A percentile compares a stretch with the other conserved stretches of the same genome.
These are phyloP conservation scores for Pleomassaria siparia DNA, from an alignment of 2,329 filamentous ascomycete species.

Conservation along the genomic window DNA sequence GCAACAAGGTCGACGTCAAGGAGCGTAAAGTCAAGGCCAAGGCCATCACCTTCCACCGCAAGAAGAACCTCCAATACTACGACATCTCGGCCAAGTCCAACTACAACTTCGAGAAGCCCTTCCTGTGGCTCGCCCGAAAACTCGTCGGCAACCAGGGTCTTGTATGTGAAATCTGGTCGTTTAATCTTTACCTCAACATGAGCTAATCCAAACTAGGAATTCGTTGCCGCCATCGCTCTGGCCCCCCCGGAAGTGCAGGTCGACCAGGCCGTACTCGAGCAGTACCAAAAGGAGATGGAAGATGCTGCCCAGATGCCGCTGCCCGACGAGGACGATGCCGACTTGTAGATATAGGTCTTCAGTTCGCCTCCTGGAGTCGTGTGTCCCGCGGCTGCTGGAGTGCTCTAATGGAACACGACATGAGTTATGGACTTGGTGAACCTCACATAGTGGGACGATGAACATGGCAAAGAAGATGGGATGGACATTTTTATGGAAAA, in stretches of 20 bases:
- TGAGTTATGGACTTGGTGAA: constrained; percentile 27
- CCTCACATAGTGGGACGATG: constrained; percentile 19
- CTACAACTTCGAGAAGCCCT: constrained; percentile 99
- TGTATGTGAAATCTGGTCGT: constrained; percentile 56
- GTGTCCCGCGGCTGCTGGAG: constrained; percentile 12
- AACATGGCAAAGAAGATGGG: constrained; percentile 21
- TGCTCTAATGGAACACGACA: constrained; percentile 34
- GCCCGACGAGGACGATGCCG: constrained; percentile 88
- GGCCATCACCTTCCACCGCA: constrained; percentile 99
- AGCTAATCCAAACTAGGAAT: constrained; percentile 65
- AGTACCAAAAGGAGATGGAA: constrained; percentile 89
- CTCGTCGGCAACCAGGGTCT: constrained; percentile 89
- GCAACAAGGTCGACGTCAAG: constrained; percentile 99
- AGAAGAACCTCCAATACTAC: constrained; percentile 99
- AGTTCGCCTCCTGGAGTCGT: constrained; percentile 19
- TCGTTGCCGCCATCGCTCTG: constrained; percentile 91
- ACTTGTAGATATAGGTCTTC: constrained; percentile 50
- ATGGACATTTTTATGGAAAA: constrained; percentile 32
- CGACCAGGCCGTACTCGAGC: constrained; percentile 75
- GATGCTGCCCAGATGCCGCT: constrained; percentile 80
- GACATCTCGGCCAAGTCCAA: constrained; percentile 99
- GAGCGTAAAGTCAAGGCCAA: constrained; percentile 99
- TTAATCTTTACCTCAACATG: constrained; percentile 11
- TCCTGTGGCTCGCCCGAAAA: constrained; percentile 99
- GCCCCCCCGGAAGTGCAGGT: constrained; percentile 91